Percentiles rank a stretch among this genome's conserved stretches.
These are phyloP conservation scores for Aspergillus campestris DNA, from an alignment of 495 filamentous ascomycete species.

Conservation along the genomic window DNA sequence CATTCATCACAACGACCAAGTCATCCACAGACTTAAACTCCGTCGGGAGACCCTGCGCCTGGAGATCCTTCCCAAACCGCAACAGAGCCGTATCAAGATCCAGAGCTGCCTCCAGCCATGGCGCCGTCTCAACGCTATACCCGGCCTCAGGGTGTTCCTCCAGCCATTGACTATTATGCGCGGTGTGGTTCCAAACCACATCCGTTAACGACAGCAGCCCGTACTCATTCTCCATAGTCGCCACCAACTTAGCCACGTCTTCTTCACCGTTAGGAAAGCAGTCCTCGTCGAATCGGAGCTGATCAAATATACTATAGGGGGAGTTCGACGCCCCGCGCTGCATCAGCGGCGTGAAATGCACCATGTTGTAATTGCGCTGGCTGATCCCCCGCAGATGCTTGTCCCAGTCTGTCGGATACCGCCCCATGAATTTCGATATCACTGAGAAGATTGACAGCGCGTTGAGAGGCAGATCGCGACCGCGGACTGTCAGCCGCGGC, in stretches of 20 bases:
- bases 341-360: constrained; percentile 95
- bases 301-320: constrained; percentile 93
- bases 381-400: constrained; percentile 79
- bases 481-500: constrained; percentile 67
- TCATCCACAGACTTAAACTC: constrained; percentile 63
- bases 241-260: constrained; percentile 68
- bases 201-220: constrained; percentile 86
- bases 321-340: constrained; percentile 85
- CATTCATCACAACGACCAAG: constrained; percentile 76
- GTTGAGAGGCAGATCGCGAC: constrained; percentile 63
- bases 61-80: constrained; percentile 63
- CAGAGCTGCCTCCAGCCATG: constrained; percentile 83
- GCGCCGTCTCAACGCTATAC: constrained; percentile 88
- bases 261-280: constrained; percentile 81
- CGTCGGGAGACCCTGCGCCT: constrained; percentile 60
- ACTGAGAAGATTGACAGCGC: constrained; percentile 89
- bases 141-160: constrained; percentile 92
- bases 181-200: constrained; percentile 98
- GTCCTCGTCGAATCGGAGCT: constrained; percentile 73
- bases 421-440: constrained; percentile 96
- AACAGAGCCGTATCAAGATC: constrained; percentile 80
- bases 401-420: constrained; percentile 82
- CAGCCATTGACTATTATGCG: constrained; percentile 90
- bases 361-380: constrained; percentile 92
- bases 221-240: constrained; percentile 76